Evolutionary conservation across 495 filamentous ascomycete species (phyloP).

Genomic region (Pseudotulostoma volvatum): DNA sequence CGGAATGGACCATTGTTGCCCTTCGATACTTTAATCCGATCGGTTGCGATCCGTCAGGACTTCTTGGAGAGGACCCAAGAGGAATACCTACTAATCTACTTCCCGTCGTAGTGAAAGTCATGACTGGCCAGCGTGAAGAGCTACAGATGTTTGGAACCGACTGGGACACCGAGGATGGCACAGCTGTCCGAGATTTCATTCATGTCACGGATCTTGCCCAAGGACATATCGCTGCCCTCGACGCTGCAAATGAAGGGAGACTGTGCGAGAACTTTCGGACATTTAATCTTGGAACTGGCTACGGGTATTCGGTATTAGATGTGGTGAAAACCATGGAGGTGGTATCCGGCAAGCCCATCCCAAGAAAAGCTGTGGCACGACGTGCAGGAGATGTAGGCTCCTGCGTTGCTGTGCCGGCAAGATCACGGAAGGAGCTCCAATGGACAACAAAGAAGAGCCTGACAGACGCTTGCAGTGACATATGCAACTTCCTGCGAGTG

Average conservation of each 20-base stretch:
- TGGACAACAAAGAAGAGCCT: constrained; percentile 79
- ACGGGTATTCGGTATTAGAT: constrained; percentile 34
- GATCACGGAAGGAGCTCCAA: constrained; percentile 68
- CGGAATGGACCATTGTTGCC: constrained; percentile 43
- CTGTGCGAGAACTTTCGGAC: constrained; percentile 30
- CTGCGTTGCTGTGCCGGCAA: constrained; percentile 64
- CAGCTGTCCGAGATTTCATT: constrained; percentile 41
- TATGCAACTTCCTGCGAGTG: constrained; percentile 47
- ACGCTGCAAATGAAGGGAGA: constrained; percentile 20
- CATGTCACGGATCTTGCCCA: constrained; percentile 49
- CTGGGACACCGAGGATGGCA: constrained; percentile 49
- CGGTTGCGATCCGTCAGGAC: constrained; percentile 45
- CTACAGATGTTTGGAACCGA: constrained; percentile 46
- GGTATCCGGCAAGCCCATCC: constrained; percentile 23
- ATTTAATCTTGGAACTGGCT: constrained; percentile 38
- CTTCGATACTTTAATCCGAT: constrained; percentile 56
- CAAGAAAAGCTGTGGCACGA: constrained; percentile 50
- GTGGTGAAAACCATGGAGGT: constrained; percentile 32
- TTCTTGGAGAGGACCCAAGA: constrained; percentile 49
- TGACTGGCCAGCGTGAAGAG: constrained; percentile 35
- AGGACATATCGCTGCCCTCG: constrained; percentile 45
- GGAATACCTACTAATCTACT: constrained; percentile 46
- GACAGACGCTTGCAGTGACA: constrained; percentile 66
- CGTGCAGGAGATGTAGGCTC: constrained; percentile 66
- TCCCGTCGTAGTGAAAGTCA: constrained; percentile 42